phyloP scores from a whole-genome alignment of 495 filamentous ascomycete genomes.

The Hypoxylon fuscum region DNA sequence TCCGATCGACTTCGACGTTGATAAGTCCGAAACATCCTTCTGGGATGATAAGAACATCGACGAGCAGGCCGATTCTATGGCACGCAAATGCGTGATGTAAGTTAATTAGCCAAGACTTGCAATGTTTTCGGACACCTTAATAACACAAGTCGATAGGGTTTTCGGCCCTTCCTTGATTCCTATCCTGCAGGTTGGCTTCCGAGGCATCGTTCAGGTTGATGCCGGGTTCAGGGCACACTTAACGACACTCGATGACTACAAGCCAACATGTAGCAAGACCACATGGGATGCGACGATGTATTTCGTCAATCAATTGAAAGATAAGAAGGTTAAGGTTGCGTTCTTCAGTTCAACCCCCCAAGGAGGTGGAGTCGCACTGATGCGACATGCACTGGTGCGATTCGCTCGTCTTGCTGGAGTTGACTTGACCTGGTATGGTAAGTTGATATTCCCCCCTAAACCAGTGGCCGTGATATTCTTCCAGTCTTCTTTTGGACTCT shows the following conservation, averaged over 20 bases:
- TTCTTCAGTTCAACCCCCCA: conserved; percentile 90
- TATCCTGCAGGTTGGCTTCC: conserved; percentile 76
- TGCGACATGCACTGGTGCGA: conserved; percentile 84
- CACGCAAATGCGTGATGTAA: conserved; percentile 70
- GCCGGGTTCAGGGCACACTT: conserved; percentile 69
- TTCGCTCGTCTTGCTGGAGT: conserved; percentile 75
- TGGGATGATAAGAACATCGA: conserved; percentile 70
- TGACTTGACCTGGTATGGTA: conserved; percentile 78
- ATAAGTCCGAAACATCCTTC: conserved; percentile 55
- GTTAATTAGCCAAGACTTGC: not conserved
- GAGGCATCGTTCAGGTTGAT: conserved; percentile 81
- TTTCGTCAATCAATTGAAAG: conserved; percentile 72
- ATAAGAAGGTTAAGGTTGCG: conserved; percentile 73
- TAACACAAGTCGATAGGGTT: conserved; percentile 55
- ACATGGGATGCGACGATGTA: conserved; percentile 78
- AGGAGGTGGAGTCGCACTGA: conserved; percentile 87
- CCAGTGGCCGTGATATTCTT: too few relatives aligned
- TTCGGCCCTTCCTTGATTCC: conserved; percentile 81
- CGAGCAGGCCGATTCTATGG: conserved; percentile 88
- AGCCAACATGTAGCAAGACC: conserved; percentile 63
- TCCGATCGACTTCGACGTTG: conserved; percentile 66
- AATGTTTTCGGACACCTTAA: not conserved
- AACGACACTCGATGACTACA: conserved; percentile 69
- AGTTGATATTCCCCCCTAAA: conserved; percentile 24
- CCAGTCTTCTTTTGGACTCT: too few relatives aligned